Evolutionary conservation across 805 yeast species (phyloP), one percentile per base, ranked within the genome.

Genomic region (Dipodascus albidus): DNA sequence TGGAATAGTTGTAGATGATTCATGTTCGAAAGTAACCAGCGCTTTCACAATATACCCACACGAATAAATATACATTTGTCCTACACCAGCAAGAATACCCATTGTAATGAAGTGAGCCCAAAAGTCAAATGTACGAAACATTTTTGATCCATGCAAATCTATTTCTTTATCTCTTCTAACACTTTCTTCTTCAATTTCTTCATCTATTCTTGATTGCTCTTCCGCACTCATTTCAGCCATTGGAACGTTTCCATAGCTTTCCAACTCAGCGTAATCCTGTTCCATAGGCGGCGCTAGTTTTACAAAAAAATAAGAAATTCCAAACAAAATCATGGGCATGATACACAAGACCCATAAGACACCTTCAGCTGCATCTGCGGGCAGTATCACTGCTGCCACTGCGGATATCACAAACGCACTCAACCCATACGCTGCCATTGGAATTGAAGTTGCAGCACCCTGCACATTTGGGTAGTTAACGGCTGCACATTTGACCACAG

Each of bases 361-460:
- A 3, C 71, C 74, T 17, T 74, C 73, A 0, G 3, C 88, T 82
- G 55, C 19, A 9, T 80, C 78, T 2, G 83, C 82, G 0, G 83
- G 78, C 55, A 69, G 80, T 54, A 80, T 70, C 15, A 71, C 58
- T 9, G 78, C 68, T 1, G 82, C 83, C 21, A 80, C 60, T 1
- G 76, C 70, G 0, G 89, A 82, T 62, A 78, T 82, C 51, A 82
- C 74, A 60, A 83, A 74, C 2, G 93, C 93, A 64, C 85, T 79
- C 15, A 83, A 72, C 0, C 93, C 93, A 64, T 82, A 83, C 47
- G 84, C 75, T 1, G 90, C 83, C 65, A 84, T 74, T 1, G 91
- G 89, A 48, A 84, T 71, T 0, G 87, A 79, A 0, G 91, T 82
- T 2, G 91, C 90, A 14, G 83, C 71, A 2, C 91, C 93, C 52